phyloP scores from a whole-genome alignment of 139 green algal species.

The Prasinococcaceae sp. region DNA sequence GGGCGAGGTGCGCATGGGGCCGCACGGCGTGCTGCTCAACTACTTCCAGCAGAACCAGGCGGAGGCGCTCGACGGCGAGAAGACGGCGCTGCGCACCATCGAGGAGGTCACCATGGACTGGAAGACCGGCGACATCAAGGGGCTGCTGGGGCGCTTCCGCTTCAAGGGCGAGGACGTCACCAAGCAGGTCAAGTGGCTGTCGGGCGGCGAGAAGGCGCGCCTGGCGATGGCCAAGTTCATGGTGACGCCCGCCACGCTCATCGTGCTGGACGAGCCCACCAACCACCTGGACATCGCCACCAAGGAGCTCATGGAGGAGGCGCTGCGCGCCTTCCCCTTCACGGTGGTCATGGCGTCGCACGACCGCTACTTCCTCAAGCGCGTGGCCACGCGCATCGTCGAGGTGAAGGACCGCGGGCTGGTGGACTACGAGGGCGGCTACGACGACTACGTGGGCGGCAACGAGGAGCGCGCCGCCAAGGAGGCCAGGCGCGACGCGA shows the following conservation, averaged over 20 bases:
- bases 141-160: constrained; percentile 23
- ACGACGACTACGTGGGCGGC: constrained; percentile 74
- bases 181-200: constrained; percentile 73
- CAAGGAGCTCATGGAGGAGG: constrained; percentile 80
- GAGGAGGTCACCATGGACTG: constrained; percentile 58
- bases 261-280: constrained; percentile 93
- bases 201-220: constrained; percentile 78
- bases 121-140: constrained; percentile 84
- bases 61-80: constrained; percentile 73
- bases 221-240: constrained; percentile 98
- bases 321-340: constrained; percentile 74
- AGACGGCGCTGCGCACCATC: constrained; percentile 76
- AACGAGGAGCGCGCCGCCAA: constrained; percentile 58
- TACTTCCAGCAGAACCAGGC: constrained; percentile 89
- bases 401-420: constrained; percentile 58
- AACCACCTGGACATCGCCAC: constrained; percentile 99
- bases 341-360: constrained; percentile 89
- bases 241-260: constrained; percentile 73
- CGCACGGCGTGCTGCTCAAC: constrained; percentile 39
- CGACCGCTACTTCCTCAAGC: constrained; percentile 91
- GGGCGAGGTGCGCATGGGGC: constrained; percentile 15
- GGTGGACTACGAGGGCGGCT: constrained; percentile 82
- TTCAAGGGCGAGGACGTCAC: constrained; percentile 75
- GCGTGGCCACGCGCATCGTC: constrained; percentile 84
- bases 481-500: constrained; percentile 25